These are phyloP conservation scores for Trematosphaeria pertusa DNA, from an alignment of 2,329 filamentous ascomycete species.

Conservation along the genomic window DNA sequence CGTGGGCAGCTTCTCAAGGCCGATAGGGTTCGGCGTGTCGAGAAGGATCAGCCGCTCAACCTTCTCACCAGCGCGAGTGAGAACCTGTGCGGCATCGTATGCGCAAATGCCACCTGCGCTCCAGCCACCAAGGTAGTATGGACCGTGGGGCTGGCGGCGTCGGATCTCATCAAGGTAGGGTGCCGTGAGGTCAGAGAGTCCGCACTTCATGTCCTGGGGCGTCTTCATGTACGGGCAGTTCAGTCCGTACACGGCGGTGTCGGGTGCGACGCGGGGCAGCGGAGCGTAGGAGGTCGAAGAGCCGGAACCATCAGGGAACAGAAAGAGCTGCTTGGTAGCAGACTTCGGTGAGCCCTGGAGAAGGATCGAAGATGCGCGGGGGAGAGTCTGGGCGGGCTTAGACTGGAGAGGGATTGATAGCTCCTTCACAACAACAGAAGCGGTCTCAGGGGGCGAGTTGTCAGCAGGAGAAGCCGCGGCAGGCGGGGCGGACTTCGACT, in stretches of 20 bases:
- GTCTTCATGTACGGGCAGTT: conserved; percentile 51
- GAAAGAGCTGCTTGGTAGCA: conserved; percentile 42
- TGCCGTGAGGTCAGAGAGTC: conserved; percentile 57
- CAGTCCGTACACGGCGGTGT: conserved; percentile 61
- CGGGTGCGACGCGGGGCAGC: conserved; percentile 50
- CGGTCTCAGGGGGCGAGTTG: conserved; percentile 7
- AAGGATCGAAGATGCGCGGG: conserved; percentile 40
- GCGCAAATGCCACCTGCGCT: conserved; percentile 48
- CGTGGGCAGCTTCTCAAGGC: conserved; percentile 68
- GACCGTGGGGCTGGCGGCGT: conserved; percentile 54
- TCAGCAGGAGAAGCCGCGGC: conserved; percentile 2
- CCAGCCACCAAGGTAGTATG: conserved; percentile 50
- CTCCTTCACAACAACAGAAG: conserved; percentile 13
- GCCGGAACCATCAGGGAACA: conserved; percentile 59
- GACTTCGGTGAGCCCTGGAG: conserved; percentile 55
- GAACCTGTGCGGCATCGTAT: conserved; percentile 39
- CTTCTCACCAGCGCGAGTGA: conserved; percentile 25
- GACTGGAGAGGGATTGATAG: conserved; percentile 8
- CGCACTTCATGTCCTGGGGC: conserved; percentile 36
- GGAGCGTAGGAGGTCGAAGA: conserved; percentile 53
- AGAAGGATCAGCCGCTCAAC: conserved; percentile 36
- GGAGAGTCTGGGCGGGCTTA: neutral
- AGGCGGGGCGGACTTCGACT: conserved; percentile 5
- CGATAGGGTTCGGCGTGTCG: conserved; percentile 36
- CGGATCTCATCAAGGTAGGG: conserved; percentile 78